phyloP scores from a whole-genome alignment of 2,329 filamentous ascomycete genomes.

The Scedosporium minutisporum region DNA sequence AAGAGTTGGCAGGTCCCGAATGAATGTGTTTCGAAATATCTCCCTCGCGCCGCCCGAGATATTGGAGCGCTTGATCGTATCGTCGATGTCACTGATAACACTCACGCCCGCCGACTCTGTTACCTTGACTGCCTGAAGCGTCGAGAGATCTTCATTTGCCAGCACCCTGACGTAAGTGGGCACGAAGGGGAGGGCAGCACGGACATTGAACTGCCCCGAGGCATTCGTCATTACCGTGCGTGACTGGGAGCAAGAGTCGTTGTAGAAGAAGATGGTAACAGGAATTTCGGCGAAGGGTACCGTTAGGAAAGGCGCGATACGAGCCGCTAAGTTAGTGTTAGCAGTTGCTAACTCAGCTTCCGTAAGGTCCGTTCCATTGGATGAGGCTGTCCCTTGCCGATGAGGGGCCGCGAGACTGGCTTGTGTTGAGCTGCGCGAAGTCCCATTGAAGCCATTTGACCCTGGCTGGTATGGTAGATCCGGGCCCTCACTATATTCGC shows the following conservation, averaged over 20 bases:
- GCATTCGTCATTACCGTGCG: constrained; percentile 79
- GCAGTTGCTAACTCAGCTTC: constrained; percentile 68
- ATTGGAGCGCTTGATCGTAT: constrained; percentile 92
- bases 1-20: constrained; percentile 72
- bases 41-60: constrained; percentile 81
- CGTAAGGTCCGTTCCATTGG: constrained; percentile 47
- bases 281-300: constrained; percentile 68
- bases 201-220: constrained; percentile 74
- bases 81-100: constrained; percentile 93
- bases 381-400: constrained; percentile 24
- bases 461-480: constrained; percentile 10
- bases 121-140: constrained; percentile 66
- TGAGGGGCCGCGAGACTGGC: constrained; percentile 32
- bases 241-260: constrained; percentile 71
- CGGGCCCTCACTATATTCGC: constrained; percentile 61
- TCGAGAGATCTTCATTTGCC: constrained; percentile 75
- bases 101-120: constrained; percentile 75
- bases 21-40: constrained; percentile 93
- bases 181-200: constrained; percentile 77
- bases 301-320: constrained; percentile 82
- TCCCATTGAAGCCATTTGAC: neutral
- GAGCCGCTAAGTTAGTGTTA: constrained; percentile 79
- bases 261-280: constrained; percentile 93
- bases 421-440: constrained; percentile 15
- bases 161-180: constrained; percentile 84